These are phyloP conservation scores for Canariomyces notabilis DNA, from an alignment of 2,329 filamentous ascomycete genomes.

Conservation along the genomic window DNA sequence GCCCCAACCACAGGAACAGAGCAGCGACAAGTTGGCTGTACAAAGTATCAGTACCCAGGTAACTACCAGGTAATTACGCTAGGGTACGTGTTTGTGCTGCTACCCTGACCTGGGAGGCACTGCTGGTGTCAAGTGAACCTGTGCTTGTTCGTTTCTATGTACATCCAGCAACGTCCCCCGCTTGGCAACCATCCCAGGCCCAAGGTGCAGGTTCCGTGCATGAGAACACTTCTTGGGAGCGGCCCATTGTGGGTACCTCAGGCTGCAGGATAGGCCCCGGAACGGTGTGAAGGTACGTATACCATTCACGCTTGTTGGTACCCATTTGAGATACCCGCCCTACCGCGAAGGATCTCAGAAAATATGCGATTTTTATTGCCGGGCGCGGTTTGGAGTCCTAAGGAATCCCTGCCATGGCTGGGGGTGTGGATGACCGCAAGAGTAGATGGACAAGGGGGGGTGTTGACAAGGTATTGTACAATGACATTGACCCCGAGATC, in stretches of 20 bases:
- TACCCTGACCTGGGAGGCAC: not conserved
- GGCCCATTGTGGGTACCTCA: constrained; percentile 15
- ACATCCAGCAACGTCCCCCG: not conserved
- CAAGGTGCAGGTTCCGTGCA: constrained; percentile 16
- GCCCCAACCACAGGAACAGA: too few species aligned
- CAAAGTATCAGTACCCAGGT: too few species aligned
- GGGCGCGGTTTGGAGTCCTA: constrained; percentile 9
- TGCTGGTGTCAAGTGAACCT: not conserved
- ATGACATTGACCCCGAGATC: constrained; percentile 12
- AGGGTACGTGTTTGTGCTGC: not conserved
- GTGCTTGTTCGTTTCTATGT: not conserved
- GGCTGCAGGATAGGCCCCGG: constrained; percentile 21
- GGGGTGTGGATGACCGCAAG: constrained; percentile 5
- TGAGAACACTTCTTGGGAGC: not conserved
- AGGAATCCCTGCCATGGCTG: constrained; percentile 7
- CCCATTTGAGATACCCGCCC: too few species aligned
- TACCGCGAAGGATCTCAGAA: too few species aligned
- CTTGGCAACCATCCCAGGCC: constrained; percentile 5
- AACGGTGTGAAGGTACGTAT: constrained; percentile 1
- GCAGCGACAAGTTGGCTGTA: not conserved
- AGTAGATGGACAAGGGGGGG: constrained; percentile 2
- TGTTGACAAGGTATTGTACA: constrained; percentile 9
- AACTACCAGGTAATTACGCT: too few species aligned
- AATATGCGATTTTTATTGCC: too few species aligned
- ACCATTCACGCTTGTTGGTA: too few species aligned